Base-by-base conservation (phyloP, 192 early-diverging fungal genomes). In the Paraglomus brasilianum region DNA sequence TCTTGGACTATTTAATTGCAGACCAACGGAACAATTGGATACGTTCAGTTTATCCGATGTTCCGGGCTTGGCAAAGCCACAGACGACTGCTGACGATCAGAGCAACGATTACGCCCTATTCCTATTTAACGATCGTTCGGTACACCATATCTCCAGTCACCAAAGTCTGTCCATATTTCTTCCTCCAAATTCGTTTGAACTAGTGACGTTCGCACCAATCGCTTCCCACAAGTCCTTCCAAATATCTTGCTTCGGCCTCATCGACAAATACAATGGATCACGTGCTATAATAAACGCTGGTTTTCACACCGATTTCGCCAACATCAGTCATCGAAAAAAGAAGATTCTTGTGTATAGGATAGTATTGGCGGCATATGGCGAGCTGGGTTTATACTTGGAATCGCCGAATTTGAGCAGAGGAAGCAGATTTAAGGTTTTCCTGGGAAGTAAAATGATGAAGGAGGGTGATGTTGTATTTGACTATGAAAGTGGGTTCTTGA, bases 221-320 rank as follows among this genome's bases (percentile, higher is more conserved):
- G 41, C 55, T 57, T 14, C n/a, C n/a, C 21, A 5, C 5, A 0
- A 68, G 8, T 41, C 9, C 21, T 11, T 56, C n/a, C 62, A 58
- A 15, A 45, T 71, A 3, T 41, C 75, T 11, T 74, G 67, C 39
- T 49, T 77, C 19, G 75, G 75, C 9, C 49, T 77, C 10, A 64
- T 70, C 41, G 62, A 77, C 57, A 77, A 77, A 50, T 77, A 74
- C 50, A 77, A 77, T 39, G 52, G 75, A 13, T 65, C 49, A 5
- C 36, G 24, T 22, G 57, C 75, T 17, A 44, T 77, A 13, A 8
- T 36, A 6, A 43, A 39, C 22, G 9, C 19, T 43, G 51, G 55
- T 55, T 68, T 53, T 1, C n/a, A 30, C 52, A 19, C 38, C 17
- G 7, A 55, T 17, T 55, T 11, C 21, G 9, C 21, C 5, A 8